Evolutionary conservation across 169 alveolate genomes (phyloP).

Genomic region (Theileria luwenshuni): DNA sequence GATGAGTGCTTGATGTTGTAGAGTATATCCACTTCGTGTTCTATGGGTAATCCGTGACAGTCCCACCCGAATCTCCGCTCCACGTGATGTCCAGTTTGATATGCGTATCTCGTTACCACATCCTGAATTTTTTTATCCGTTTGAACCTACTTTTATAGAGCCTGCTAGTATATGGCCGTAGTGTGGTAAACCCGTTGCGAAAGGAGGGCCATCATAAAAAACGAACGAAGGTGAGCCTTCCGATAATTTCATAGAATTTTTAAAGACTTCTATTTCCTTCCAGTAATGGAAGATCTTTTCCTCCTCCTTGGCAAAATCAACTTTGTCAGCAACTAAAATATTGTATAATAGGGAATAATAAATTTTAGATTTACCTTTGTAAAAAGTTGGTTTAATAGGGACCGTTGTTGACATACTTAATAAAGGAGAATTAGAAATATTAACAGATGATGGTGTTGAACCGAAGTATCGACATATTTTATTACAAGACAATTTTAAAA

Average conservation of each 20-base stretch:
- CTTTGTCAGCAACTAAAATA: conserved; percentile 79
- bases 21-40: conserved; percentile 94
- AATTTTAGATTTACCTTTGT: conserved; percentile 28
- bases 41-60: conserved; percentile 99
- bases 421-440: too few relatives aligned
- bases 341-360: conserved; percentile 19
- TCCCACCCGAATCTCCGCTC: conserved; percentile 99
- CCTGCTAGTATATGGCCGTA: conserved; percentile 99
- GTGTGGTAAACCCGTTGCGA: conserved; percentile 99
- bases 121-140: conserved; percentile 79
- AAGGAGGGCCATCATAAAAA: conserved; percentile 99
- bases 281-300: conserved; percentile 84
- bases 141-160: conserved; percentile 87
- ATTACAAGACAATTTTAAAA: conserved; percentile 11
- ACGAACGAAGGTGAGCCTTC: conserved; percentile 89
- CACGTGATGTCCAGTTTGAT: conserved; percentile 94
- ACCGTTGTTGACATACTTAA: too few relatives aligned
- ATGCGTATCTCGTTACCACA: conserved; percentile 97
- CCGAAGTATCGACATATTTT: conserved; percentile 1
- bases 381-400: conserved; percentile 33
- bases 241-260: conserved; percentile 71
- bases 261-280: conserved; percentile 84
- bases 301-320: conserved; percentile 87
- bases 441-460: too few relatives aligned
- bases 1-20: conserved; percentile 86